Evolutionary conservation across 345 rosid species (phyloP).

Genomic region (Eucalyptus rudis): DNA sequence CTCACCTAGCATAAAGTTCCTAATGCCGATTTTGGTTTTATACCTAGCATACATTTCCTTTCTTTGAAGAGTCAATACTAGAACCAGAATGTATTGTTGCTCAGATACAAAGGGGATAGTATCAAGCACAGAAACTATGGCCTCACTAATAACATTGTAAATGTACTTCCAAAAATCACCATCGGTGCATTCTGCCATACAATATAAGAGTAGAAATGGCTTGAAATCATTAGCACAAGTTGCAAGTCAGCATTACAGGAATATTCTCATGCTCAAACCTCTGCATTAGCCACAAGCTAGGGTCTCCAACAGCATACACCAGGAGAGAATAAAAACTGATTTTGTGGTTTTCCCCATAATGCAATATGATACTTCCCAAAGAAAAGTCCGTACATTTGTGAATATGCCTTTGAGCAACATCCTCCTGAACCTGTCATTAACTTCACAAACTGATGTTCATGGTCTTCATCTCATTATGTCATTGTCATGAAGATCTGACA

Average conservation of each 20-base stretch:
- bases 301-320: neutral
- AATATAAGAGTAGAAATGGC: neutral
- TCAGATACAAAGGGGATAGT: neutral
- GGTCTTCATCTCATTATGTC: neutral
- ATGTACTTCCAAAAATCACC: neutral
- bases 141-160: neutral
- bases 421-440: neutral
- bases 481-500: neutral
- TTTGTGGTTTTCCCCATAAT: neutral
- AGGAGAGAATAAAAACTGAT: neutral
- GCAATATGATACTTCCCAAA: neutral
- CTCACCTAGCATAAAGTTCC: neutral
- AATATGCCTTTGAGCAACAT: neutral
- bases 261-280: neutral
- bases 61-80: neutral
- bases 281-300: neutral
- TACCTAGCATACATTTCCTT: neutral
- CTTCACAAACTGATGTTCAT: neutral
- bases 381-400: neutral
- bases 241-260: neutral
- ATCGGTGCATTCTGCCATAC: neutral
- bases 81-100: neutral
- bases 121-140: neutral
- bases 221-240: neutral
- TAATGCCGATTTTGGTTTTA: neutral